Base-by-base conservation (phyloP, 768 basidiomycete species). In the Lanmaoa rubissima region DNA sequence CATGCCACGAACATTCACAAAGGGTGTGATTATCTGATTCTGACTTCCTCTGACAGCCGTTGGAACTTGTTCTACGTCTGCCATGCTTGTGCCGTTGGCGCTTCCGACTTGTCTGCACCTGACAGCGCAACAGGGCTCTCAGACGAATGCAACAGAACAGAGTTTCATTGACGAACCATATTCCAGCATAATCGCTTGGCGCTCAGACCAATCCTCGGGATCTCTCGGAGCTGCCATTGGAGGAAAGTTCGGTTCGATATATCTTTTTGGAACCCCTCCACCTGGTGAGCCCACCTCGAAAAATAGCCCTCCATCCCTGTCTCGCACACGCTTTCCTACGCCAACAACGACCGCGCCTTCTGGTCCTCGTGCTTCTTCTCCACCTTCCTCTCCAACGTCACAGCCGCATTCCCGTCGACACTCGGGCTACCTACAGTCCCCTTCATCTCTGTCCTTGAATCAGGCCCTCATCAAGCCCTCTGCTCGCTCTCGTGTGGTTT, bases 401-500 rank as follows among this genome's bases (percentile, higher is more conserved):
- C 62, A 48, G 6, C 43, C 64, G 2, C 61, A 60, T 32, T 64
- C 70, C 19, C 72, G 64, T 46, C 63, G 70, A 45, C 64, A 63
- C 17, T 73, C 71, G n/a, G 56, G 55, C 12, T 59, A 68, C 17
- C 50, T 65, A 4, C 63, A 60, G 3, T 79, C 78, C 3, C 76
- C 76, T 8, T 74, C 79, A 1, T 73, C 74, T 4, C 43, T 69
- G n/a, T 57, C 69, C 49, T 52, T 75, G 54, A 66, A 72, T 41
- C 71, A 68, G 42, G 59, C 78, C 10, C 81, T 82, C 5, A 85
- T 87, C 66, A 75, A 75, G 38, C 70, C 85, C 12, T 72, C 80
- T n/a, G 72, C 79, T 28, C 81, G 84, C 49, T 79, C 87, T 17
- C 78, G 82, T 6, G 79, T 87, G 6, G 87, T 90, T 1, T 87